Percentiles rank a stretch among this genome's conserved stretches.
These are phyloP conservation scores for Babesia caballi DNA, from an alignment of 169 alveolate species.

Conservation along the genomic window DNA sequence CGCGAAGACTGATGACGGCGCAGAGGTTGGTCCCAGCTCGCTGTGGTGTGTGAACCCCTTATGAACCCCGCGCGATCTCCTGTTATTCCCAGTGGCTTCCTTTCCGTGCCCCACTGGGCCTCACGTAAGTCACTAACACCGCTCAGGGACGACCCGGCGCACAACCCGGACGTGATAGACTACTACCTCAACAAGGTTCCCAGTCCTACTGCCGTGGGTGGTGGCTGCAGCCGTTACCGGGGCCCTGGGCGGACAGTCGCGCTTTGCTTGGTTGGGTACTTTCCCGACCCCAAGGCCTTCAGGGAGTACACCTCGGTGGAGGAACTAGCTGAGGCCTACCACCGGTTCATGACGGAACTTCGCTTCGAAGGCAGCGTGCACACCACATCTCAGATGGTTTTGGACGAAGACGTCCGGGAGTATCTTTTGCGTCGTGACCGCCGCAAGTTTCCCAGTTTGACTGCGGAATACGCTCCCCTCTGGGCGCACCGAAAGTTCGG, in stretches of 20 bases:
- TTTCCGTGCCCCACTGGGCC: no score
- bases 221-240: slow-evolving; percentile 44
- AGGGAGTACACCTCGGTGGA: slow-evolving; percentile 58
- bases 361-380: slow-evolving; percentile 74
- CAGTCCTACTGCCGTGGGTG: slow-evolving; percentile 19
- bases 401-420: slow-evolving; percentile 55
- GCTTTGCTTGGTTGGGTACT: slow-evolving; percentile 38
- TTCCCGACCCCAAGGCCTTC: slow-evolving; percentile 43
- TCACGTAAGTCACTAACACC: neutral
- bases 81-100: neutral
- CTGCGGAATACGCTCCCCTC: slow-evolving; percentile 70
- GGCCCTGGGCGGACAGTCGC: slow-evolving; percentile 61
- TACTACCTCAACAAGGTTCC: slow-evolving; percentile 35
- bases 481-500: slow-evolving; percentile 77
- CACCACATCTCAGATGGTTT: slow-evolving; percentile 60
- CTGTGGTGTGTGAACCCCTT: no score
- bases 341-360: slow-evolving; percentile 68
- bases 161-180: slow-evolving; percentile 56
- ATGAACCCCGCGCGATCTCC: neutral
- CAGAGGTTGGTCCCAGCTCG: slow-evolving; percentile 27
- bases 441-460: slow-evolving; percentile 68
- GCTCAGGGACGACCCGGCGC: slow-evolving; percentile 28
- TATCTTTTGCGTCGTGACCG: slow-evolving; percentile 66
- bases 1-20: slow-evolving; percentile 22
- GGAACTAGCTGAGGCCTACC: slow-evolving; percentile 80